Percentiles rank a stretch among this genome's conserved stretches.
Evolutionary conservation across 139 green algal species (phyloP).

Genomic region (Chlorella sp.): DNA sequence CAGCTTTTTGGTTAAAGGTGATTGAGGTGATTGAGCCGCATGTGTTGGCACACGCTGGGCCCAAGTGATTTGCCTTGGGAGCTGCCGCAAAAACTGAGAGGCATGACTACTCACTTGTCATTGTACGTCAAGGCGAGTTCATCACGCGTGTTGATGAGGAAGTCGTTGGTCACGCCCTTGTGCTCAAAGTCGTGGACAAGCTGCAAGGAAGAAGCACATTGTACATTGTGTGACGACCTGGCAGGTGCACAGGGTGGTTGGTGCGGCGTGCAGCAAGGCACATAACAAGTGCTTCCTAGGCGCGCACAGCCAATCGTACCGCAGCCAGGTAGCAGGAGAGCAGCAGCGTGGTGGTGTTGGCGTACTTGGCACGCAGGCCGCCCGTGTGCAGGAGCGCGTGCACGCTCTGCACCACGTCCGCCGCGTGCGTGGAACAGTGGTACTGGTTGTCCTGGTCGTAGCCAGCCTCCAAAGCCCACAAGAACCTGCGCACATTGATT

Average conservation of each 20-base stretch:
- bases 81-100: no score
- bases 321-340: not conserved
- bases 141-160: constrained; percentile 35
- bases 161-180: constrained; percentile 44
- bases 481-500: constrained; percentile 4
- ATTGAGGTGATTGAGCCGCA: not conserved
- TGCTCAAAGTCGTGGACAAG: constrained; percentile 39
- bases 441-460: constrained; percentile 3
- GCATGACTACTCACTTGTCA: not conserved
- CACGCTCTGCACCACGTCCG: constrained; percentile 5
- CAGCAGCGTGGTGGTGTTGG: not conserved
- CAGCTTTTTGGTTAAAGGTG: not conserved
- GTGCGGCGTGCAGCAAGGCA: no score
- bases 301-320: not conserved
- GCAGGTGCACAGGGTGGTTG: no score
- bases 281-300: not conserved
- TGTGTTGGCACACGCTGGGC: not conserved
- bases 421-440: constrained; percentile 22
- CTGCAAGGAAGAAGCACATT: no score
- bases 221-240: no score
- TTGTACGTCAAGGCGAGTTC: constrained; percentile 9
- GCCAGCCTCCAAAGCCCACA: not conserved
- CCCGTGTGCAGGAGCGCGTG: not conserved
- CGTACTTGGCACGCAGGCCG: not conserved
- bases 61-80: not conserved